These are phyloP conservation scores for Pseudogymnoascus sp. DNA, from an alignment of 2,329 filamentous ascomycete genomes.

Conservation along the genomic window DNA sequence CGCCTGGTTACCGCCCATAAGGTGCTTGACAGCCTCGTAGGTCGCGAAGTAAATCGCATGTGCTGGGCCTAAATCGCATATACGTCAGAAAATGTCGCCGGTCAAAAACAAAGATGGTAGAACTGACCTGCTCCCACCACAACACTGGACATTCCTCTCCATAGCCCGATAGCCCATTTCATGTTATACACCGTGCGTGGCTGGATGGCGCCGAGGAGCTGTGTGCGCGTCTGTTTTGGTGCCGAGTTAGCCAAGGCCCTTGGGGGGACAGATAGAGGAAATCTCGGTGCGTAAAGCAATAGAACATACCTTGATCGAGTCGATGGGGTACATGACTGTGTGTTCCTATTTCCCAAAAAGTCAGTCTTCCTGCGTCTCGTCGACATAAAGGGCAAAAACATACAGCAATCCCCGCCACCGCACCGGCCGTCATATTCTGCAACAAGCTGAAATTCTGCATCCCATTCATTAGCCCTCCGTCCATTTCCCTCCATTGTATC, in stretches of 20 bases:
- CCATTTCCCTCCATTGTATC: not conserved
- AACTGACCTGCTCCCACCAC: conserved; percentile 82
- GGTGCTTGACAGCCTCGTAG: conserved; percentile 93
- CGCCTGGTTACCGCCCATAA: conserved; percentile 83
- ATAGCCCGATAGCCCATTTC: conserved; percentile 42
- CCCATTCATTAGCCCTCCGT: not conserved
- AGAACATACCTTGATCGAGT: conserved; percentile 80
- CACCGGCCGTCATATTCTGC: conserved; percentile 93
- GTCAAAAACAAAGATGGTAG: not conserved
- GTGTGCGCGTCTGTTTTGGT: conserved; percentile 80
- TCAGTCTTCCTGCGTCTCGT: conserved; percentile 21
- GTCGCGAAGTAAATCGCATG: conserved; percentile 98
- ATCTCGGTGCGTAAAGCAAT: not conserved
- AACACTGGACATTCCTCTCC: conserved; percentile 94
- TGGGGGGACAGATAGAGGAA: not conserved
- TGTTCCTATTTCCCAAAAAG: conserved; percentile 59
- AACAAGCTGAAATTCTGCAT: conserved; percentile 71
- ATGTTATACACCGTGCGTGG: not conserved
- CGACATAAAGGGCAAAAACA: conserved; percentile 29
- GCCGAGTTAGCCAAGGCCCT: not conserved
- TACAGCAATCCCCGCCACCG: conserved; percentile 94
- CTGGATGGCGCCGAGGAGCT: conserved; percentile 71
- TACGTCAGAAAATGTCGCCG: conserved; percentile 15
- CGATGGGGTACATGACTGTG: conserved; percentile 97
- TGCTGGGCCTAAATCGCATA: conserved; percentile 62